Conservation (phyloP, 2,329 filamentous ascomycete genomes). For the Aspergillus fructus region DNA sequence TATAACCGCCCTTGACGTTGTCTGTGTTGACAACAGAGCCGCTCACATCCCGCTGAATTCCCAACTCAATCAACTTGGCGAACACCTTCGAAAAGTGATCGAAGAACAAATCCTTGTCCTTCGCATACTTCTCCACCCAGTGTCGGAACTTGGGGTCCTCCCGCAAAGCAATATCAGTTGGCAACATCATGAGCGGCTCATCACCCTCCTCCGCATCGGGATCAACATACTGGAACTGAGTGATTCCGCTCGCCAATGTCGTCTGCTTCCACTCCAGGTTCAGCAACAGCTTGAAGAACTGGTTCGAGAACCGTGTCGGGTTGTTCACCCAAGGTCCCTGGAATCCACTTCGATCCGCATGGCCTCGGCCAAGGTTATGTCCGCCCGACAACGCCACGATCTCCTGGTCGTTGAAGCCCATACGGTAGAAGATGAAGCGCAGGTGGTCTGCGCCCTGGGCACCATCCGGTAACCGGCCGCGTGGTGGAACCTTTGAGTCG, state of each 20-base stretch:
- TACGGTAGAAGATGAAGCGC: constrained; percentile 57
- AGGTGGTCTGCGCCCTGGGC: constrained; percentile 56
- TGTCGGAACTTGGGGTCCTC: constrained; percentile 53
- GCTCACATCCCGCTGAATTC: constrained; percentile 55
- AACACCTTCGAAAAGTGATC: constrained; percentile 60
- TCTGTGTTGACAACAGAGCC: constrained; percentile 58
- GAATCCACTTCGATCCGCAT: constrained; percentile 57
- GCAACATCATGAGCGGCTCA: constrained; percentile 65
- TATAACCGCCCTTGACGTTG: constrained; percentile 57
- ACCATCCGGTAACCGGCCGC: constrained; percentile 57
- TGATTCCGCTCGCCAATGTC: constrained; percentile 52
- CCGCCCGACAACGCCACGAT: constrained; percentile 59
- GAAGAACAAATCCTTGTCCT: constrained; percentile 63
- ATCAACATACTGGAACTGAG: constrained; percentile 61
- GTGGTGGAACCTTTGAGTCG: constrained; percentile 58
- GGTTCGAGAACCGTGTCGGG: constrained; percentile 59
- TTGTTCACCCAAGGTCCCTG: constrained; percentile 61
- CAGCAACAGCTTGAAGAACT: constrained; percentile 56
- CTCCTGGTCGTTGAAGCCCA: constrained; percentile 62
- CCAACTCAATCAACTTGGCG: constrained; percentile 61
- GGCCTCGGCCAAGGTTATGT: constrained; percentile 58
- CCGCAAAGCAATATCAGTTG: constrained; percentile 61
- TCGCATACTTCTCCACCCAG: constrained; percentile 60
- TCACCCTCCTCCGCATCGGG: constrained; percentile 51
- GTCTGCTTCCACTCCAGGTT: constrained; percentile 56